phyloP scores from a whole-genome alignment of 371 early-diverging fungal genomes.

The Mucor circinelloides region DNA sequence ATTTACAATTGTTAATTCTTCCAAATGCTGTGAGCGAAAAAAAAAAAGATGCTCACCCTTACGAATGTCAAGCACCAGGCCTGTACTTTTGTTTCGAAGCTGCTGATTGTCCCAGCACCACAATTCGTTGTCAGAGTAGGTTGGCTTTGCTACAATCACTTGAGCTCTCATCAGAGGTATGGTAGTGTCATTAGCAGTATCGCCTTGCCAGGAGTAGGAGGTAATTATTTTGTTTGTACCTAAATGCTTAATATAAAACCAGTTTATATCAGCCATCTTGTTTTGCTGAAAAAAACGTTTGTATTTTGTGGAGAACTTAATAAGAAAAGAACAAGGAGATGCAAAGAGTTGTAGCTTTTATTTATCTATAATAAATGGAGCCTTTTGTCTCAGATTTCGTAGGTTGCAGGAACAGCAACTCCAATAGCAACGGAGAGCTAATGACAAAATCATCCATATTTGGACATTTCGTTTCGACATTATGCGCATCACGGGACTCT shows the following conservation, averaged over 20 bases:
- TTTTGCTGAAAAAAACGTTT: not conserved
- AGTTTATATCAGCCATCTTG: constrained; percentile 1
- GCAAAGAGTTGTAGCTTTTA: not conserved
- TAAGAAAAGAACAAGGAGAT: not conserved
- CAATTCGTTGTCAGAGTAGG: constrained; percentile 28
- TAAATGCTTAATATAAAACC: constrained; percentile 40
- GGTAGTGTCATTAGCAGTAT: not conserved
- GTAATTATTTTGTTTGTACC: constrained; percentile 27
- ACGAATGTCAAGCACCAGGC: constrained; percentile 45
- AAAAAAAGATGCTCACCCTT: constrained; percentile 32
- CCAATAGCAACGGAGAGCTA: too few species aligned
- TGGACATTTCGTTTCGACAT: too few species aligned
- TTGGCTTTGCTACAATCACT: constrained; percentile 32
- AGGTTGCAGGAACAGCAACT: too few species aligned
- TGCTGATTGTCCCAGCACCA: constrained; percentile 44
- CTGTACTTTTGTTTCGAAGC: constrained; percentile 38
- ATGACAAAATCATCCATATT: too few species aligned
- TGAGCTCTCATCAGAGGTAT: constrained; percentile 25
- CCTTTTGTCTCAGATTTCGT: too few species aligned
- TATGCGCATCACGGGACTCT: too few species aligned
- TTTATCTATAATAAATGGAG: too few species aligned
- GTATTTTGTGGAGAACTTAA: not conserved
- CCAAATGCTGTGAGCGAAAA: not conserved
- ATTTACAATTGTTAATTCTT: not conserved
- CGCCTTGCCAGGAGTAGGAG: not conserved